Conservation (phyloP, 192 early-diverging fungal species). For the Backusella psychrophila region DNA sequence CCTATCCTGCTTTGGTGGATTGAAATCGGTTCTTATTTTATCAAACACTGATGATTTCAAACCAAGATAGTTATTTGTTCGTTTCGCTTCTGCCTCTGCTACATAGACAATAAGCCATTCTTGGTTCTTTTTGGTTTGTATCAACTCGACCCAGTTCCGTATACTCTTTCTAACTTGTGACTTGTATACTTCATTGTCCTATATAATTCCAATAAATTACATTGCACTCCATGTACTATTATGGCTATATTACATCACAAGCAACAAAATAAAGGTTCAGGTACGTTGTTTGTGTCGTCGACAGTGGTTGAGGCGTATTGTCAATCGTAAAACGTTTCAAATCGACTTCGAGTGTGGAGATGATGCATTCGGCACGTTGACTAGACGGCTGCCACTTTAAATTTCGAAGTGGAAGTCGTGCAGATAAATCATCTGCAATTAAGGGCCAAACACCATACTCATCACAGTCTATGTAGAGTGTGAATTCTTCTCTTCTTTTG, state of each 20-base stretch:
- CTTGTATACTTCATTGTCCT: constrained; percentile 83
- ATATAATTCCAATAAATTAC: constrained; percentile 4
- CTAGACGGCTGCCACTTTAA: constrained; percentile 75
- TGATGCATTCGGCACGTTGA: constrained; percentile 59
- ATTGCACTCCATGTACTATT: neutral
- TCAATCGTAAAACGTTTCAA: constrained; percentile 52
- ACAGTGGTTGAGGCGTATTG: constrained; percentile 35
- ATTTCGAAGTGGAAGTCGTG: constrained; percentile 78
- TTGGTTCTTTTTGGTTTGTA: constrained; percentile 77
- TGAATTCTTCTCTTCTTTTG: neutral
- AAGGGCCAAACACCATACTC: constrained; percentile 61
- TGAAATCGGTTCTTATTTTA: constrained; percentile 85
- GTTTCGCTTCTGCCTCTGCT: constrained; percentile 49
- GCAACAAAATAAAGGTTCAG: constrained; percentile 80
- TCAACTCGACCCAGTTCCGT: constrained; percentile 72
- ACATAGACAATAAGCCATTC: constrained; percentile 89
- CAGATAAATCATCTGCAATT: constrained; percentile 61
- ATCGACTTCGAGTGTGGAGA: constrained; percentile 59
- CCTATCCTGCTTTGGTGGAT: constrained; percentile 62
- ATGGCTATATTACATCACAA: constrained; percentile 58
- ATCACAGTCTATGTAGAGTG: constrained; percentile 44
- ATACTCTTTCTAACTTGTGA: constrained; percentile 63
- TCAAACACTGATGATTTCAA: constrained; percentile 77
- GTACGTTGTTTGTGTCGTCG: constrained; percentile 56
- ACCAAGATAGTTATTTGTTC: constrained; percentile 55